Conservation (phyloP, 108 stramenopile genomes). For the Nitzschia sp. region DNA sequence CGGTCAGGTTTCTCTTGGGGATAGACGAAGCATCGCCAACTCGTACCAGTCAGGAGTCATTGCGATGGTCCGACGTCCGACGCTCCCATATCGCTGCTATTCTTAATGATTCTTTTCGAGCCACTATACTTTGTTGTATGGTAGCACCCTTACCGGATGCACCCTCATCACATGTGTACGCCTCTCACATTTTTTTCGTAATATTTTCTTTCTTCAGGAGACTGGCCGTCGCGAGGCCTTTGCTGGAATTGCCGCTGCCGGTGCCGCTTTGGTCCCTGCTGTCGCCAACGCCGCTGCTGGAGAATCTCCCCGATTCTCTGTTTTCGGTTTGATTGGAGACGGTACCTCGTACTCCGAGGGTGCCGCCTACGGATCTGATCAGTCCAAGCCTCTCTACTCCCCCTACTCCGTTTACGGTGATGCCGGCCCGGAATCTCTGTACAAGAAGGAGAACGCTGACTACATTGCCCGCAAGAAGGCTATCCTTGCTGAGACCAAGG, state of each 20-base stretch:
- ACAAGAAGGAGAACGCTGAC: constrained; percentile 43
- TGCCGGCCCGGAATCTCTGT: constrained; percentile 47
- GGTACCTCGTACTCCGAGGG: constrained; percentile 84
- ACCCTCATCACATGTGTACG: no score
- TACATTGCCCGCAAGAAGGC: constrained; percentile 78
- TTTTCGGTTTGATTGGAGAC: constrained; percentile 87
- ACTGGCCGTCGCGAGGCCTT: constrained; percentile 76
- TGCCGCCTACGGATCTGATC: constrained; percentile 87
- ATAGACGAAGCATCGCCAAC: no score
- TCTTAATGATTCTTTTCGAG: no score
- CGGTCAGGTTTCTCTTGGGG: no score
- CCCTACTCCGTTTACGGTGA: constrained; percentile 84
- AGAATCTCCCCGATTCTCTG: constrained; percentile 89
- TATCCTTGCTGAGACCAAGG: constrained; percentile 73
- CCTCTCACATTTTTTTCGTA: neutral
- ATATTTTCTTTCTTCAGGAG: constrained; percentile 25
- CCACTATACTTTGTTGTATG: neutral
- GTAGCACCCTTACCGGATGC: no score
- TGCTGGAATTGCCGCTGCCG: constrained; percentile 70
- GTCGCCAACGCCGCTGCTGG: constrained; percentile 84
- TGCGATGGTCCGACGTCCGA: no score
- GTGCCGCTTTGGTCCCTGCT: constrained; percentile 73
- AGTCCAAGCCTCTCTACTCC: constrained; percentile 62
- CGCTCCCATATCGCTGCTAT: no score
- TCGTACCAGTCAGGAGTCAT: no score